Percentiles rank a stretch among this genome's conserved stretches.
Evolutionary conservation across 139 green algal species (phyloP).

Genomic region (Pseudopediastrum boryanum): DNA sequence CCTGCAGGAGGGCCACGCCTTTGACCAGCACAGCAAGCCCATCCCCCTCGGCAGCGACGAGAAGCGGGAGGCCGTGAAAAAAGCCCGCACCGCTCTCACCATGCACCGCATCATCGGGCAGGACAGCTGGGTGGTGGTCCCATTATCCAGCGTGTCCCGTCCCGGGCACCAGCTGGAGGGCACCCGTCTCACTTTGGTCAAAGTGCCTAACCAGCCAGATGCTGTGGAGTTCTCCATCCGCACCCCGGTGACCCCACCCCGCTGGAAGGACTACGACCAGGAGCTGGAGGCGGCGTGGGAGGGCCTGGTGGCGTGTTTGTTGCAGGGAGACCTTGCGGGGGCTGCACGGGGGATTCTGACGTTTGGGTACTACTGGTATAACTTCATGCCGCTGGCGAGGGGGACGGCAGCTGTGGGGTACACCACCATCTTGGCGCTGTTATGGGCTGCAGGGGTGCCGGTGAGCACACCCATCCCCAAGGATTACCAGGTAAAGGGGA

Average conservation of each 20-base stretch:
- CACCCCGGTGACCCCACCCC: slow-evolving; percentile 81
- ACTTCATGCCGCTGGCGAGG: slow-evolving; percentile 95
- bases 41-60: slow-evolving; percentile 56
- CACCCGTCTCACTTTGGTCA: slow-evolving; percentile 84
- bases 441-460: slow-evolving; percentile 84
- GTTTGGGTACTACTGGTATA: slow-evolving; percentile 81
- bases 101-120: slow-evolving; percentile 70
- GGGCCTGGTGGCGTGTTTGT: slow-evolving; percentile 58
- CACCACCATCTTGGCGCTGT: slow-evolving; percentile 80
- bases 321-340: background rate
- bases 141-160: slow-evolving; percentile 67
- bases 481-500: slow-evolving; percentile 79
- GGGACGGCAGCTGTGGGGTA: slow-evolving; percentile 88
- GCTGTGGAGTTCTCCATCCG: slow-evolving; percentile 91
- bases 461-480: slow-evolving; percentile 77
- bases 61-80: slow-evolving; percentile 51
- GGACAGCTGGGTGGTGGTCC: slow-evolving; percentile 90
- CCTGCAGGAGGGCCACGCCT: slow-evolving; percentile 60
- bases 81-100: slow-evolving; percentile 63
- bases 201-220: slow-evolving; percentile 63
- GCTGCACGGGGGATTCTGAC: slow-evolving; percentile 13
- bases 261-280: slow-evolving; percentile 87
- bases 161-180: slow-evolving; percentile 80
- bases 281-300: slow-evolving; percentile 81
- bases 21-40: slow-evolving; percentile 63